Evolutionary conservation across 768 basidiomycete genomes (phyloP), one percentile per base, ranked within the genome.

Genomic region (Cyclocybe cylindracea): DNA sequence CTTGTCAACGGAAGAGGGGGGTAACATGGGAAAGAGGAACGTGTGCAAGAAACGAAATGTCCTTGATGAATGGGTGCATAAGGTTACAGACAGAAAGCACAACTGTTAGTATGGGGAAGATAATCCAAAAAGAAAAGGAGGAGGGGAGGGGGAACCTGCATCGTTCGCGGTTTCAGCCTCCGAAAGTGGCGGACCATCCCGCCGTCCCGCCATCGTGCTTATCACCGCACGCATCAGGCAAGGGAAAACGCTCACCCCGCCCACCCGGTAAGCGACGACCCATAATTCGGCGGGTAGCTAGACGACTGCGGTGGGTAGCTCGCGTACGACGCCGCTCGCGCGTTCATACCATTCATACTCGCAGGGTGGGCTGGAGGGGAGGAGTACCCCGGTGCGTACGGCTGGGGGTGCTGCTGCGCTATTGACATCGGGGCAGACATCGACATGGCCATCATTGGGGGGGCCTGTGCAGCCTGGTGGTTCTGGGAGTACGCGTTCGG

Each of bases 191-290:
- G 16, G 16, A 16, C 16, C 16, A 16, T 16, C 16, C 16, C 16
- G 16, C 16, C 16, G 16, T 16, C 16, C 16, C 24, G 24, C 24
- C 24, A 2, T 24, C 24, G 24, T 5, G 24, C 1, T 24, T 24
- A 24, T 24, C 24, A 24, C 24, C 24, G 24, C 24, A 5, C 24
- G 24, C 24, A 24, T 24, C 24, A 24, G 24, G 24, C 24, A 24
- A 24, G 24, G 24, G 45, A 29, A 38, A 31, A 33, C 36, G 39
- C 24, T 70, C 66, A 76, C 10, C 77, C 77, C 39, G 79, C 77
- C 77, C 77, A 78, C 1, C 76, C 76, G 13, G 73, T 78, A 46
- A 78, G 66, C 5, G 77, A 78, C n/a, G 73, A 75, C 50, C 57
- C 68, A 41, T 65, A 65, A 31, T 60, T 61, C 13, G 66, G 56